Percentiles rank a stretch among this genome's conserved stretches.
Conservation (phyloP, 352 stramenopile species). For the Thalassiosira allenii region DNA sequence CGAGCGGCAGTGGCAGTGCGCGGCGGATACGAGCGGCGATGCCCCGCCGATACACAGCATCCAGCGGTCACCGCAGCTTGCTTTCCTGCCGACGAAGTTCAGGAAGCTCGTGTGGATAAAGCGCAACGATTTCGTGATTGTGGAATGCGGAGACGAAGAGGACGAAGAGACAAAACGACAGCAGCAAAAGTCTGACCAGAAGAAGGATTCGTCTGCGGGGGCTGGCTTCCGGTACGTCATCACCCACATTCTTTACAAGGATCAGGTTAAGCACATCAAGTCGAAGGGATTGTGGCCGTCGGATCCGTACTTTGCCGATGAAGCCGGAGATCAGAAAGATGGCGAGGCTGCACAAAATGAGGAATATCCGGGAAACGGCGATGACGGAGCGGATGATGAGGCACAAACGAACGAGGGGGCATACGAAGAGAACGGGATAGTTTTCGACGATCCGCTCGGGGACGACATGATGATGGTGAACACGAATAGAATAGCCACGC, state of each 20-base stretch:
- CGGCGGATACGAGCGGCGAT: background rate
- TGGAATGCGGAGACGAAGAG: constrained; percentile 79
- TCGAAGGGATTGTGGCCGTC: constrained; percentile 91
- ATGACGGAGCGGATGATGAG: constrained; percentile 16
- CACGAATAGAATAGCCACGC: constrained; percentile 84
- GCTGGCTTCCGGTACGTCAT: constrained; percentile 84
- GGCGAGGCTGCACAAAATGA: constrained; percentile 10
- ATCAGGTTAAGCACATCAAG: constrained; percentile 98
- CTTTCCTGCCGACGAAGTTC: constrained; percentile 97
- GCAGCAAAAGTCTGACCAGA: constrained; percentile 19
- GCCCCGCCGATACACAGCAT: background rate
- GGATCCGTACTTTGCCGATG: constrained; percentile 72
- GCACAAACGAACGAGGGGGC: constrained; percentile 16
- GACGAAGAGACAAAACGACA: constrained; percentile 22
- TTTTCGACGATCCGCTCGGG: constrained; percentile 71
- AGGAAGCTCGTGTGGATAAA: constrained; percentile 99
- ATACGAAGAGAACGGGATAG: constrained; percentile 78
- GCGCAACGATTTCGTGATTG: constrained; percentile 96
- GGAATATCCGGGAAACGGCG: constrained; percentile 13
- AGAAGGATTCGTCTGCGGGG: constrained; percentile 8
- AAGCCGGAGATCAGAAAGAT: constrained; percentile 13
- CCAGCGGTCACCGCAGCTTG: constrained; percentile 80
- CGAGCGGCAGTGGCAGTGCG: too few species aligned
- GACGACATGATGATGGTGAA: constrained; percentile 86
- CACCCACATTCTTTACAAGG: constrained; percentile 97